Conservation (phyloP, 2,329 filamentous ascomycete genomes). For the Parascedosporium putredinis region DNA sequence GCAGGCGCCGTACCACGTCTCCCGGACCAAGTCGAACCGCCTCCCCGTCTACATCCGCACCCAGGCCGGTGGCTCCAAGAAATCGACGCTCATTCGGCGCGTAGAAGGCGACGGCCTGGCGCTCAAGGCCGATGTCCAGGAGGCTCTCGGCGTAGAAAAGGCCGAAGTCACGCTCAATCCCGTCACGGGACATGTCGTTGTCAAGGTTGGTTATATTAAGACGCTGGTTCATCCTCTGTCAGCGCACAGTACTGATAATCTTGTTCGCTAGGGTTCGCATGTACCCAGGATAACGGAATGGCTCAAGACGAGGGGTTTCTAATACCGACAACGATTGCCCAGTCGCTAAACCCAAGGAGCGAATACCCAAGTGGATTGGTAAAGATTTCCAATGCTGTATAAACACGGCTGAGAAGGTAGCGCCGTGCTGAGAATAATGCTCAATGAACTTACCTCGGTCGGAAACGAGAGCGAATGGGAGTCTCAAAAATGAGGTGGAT, state of each 20-base stretch:
- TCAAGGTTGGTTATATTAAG: constrained; percentile 60
- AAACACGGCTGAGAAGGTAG: background rate
- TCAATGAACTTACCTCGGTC: too few species aligned
- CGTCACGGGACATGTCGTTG: constrained; percentile 61
- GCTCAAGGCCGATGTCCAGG: constrained; percentile 46
- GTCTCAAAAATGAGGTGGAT: too few species aligned
- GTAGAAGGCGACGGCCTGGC: constrained; percentile 61
- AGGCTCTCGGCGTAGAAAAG: constrained; percentile 44
- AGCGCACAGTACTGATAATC: too few species aligned
- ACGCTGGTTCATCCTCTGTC: too few species aligned
- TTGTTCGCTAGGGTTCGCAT: constrained; percentile 4
- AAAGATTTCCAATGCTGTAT: background rate
- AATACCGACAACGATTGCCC: constrained; percentile 7
- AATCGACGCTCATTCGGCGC: constrained; percentile 66
- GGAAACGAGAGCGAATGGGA: too few species aligned
- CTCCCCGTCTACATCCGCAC: constrained; percentile 66
- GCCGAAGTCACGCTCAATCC: constrained; percentile 43
- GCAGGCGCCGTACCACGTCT: constrained; percentile 53
- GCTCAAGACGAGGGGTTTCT: constrained; percentile 25
- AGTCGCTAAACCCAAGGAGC: too few species aligned
- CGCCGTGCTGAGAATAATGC: too few species aligned
- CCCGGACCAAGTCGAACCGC: constrained; percentile 58
- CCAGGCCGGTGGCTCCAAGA: constrained; percentile 67
- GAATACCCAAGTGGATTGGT: too few species aligned
- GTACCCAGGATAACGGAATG: constrained; percentile 14